Percentiles rank a stretch among this genome's conserved stretches.
These are phyloP conservation scores for Salvia splendens DNA, from an alignment of 257 asterid genomes.

Conservation along the genomic window DNA sequence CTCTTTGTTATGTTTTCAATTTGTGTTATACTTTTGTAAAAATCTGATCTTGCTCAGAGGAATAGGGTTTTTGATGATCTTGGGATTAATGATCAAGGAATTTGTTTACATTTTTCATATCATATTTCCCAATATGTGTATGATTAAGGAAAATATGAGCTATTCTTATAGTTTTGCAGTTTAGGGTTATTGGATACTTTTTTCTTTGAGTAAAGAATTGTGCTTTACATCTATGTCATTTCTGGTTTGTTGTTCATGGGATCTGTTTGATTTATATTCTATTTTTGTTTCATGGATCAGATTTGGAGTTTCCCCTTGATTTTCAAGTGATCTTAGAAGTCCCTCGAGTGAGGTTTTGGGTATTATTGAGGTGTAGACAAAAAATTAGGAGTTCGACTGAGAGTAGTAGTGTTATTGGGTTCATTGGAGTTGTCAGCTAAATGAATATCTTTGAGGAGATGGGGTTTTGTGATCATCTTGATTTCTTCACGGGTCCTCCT, in stretches of 20 bases:
- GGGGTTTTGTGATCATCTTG: slow-evolving; percentile 51
- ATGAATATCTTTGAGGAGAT: slow-evolving; percentile 58
- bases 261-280: slow-evolving; percentile 16
- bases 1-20: no score
- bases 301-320: slow-evolving; percentile 20
- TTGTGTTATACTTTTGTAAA: not conserved
- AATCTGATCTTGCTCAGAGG: slow-evolving; percentile 22
- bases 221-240: slow-evolving; percentile 18
- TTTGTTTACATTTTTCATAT: slow-evolving; percentile 12
- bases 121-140: no score
- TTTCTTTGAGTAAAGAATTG: not conserved
- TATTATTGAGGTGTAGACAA: slow-evolving; percentile 20
- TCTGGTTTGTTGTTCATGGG: slow-evolving; percentile 12
- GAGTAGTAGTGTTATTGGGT: not conserved
- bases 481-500: slow-evolving; percentile 37
- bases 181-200: not conserved
- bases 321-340: slow-evolving; percentile 3
- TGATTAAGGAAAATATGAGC: slow-evolving; percentile 1
- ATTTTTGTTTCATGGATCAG: slow-evolving; percentile 26
- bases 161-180: not conserved
- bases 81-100: slow-evolving; percentile 21
- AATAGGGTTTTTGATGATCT: slow-evolving; percentile 25
- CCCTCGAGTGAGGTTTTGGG: not conserved
- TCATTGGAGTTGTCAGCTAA: not conserved
- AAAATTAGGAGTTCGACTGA: slow-evolving; percentile 16